A percentile compares a stretch with the other conserved stretches of the same genome.
phyloP scores from a whole-genome alignment of 2,329 filamentous ascomycete genomes.

The Pseudocercospora ulei region DNA sequence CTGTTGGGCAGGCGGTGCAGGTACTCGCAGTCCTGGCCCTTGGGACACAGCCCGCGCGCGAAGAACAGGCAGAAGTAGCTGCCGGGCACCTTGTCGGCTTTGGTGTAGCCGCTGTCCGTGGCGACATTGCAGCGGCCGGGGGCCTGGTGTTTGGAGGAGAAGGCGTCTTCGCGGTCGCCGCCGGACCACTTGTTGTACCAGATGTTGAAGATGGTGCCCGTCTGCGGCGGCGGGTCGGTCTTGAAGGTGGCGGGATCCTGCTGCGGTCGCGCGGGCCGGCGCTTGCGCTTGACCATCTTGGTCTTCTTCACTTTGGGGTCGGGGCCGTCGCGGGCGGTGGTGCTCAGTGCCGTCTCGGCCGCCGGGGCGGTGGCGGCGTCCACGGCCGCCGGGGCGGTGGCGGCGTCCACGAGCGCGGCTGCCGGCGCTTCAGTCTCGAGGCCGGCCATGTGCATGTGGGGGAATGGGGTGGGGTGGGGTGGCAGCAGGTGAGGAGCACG shows the following conservation, averaged over 20 bases:
- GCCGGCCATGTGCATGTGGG: neutral
- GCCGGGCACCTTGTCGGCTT: slow-evolving; percentile 46
- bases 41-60: slow-evolving; percentile 68
- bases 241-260: slow-evolving; percentile 76
- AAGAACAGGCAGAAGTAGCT: slow-evolving; percentile 92
- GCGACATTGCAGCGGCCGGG: slow-evolving; percentile 79
- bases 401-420: slow-evolving; percentile 23
- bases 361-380: slow-evolving; percentile 25
- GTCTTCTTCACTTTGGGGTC: slow-evolving; percentile 60
- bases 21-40: slow-evolving; percentile 87
- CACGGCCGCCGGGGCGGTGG: slow-evolving; percentile 19
- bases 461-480: neutral
- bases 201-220: slow-evolving; percentile 92
- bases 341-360: slow-evolving; percentile 21
- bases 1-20: slow-evolving; percentile 72
- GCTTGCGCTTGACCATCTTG: slow-evolving; percentile 86
- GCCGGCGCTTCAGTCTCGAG: slow-evolving; percentile 2
- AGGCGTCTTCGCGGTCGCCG: slow-evolving; percentile 87
- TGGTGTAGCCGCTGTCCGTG: slow-evolving; percentile 49
- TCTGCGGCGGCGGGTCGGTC: slow-evolving; percentile 78
- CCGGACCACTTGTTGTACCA: slow-evolving; percentile 99
- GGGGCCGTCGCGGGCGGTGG: slow-evolving; percentile 27
- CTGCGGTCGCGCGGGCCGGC: slow-evolving; percentile 78
- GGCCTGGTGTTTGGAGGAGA: slow-evolving; percentile 70
- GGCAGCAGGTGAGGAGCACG: no score